These are phyloP conservation scores for Kwoniella europaea DNA, from an alignment of 768 basidiomycete genomes.

Conservation along the genomic window DNA sequence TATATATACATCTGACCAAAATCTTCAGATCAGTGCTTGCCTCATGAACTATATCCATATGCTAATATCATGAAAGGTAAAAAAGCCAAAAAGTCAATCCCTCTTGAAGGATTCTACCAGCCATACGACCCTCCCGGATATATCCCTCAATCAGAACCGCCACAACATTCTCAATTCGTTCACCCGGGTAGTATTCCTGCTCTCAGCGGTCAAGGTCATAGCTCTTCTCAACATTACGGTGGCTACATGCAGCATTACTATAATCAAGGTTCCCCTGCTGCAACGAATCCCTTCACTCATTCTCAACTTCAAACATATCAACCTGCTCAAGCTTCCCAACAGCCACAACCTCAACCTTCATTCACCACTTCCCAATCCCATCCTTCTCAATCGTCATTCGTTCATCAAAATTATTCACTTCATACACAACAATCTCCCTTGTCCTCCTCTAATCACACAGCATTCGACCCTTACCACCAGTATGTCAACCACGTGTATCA, in stretches of 20 bases:
- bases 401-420: background rate
- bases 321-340: background rate
- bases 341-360: background rate
- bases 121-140: background rate
- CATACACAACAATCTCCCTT: background rate
- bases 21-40: background rate
- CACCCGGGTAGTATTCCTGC: background rate
- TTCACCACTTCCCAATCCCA: no score
- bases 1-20: background rate
- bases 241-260: background rate
- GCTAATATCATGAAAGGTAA: background rate
- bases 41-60: background rate
- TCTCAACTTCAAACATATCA: background rate
- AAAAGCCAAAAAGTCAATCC: background rate
- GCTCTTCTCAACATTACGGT: background rate
- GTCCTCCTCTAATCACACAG: background rate
- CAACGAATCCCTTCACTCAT: background rate
- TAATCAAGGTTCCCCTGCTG: background rate
- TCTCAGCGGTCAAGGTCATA: background rate
- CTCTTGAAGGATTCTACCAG: background rate
- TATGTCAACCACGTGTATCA: background rate
- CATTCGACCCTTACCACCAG: background rate
- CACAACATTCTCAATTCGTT: constrained; percentile 1
- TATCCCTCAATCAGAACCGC: background rate
- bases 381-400: background rate